Evolutionary conservation across 2,329 filamentous ascomycete species (phyloP).

Genomic region (Parastagonospora nodorum): DNA sequence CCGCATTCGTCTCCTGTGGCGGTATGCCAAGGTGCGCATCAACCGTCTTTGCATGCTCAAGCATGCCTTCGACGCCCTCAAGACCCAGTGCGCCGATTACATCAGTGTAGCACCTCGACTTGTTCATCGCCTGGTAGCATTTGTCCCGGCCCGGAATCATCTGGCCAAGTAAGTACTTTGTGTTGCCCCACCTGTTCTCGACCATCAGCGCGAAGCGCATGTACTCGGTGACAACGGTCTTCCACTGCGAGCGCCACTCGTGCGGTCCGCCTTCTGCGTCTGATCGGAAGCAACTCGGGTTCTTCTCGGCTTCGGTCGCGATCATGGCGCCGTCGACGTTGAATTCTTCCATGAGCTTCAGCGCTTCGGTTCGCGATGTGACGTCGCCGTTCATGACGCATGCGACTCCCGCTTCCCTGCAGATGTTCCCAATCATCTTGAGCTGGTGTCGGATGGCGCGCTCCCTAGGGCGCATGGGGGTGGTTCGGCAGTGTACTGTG

Average conservation of each 20-base stretch:
- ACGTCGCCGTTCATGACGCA: conserved; percentile 98
- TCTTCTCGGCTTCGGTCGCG: conserved; percentile 87
- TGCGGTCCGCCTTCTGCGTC: conserved; percentile 67
- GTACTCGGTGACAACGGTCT: conserved; percentile 77
- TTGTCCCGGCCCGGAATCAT: conserved; percentile 81
- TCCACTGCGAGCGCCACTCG: conserved; percentile 67
- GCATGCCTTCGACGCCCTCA: conserved; percentile 66
- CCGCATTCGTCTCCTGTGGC: conserved; percentile 54
- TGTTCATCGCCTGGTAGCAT: conserved; percentile 65
- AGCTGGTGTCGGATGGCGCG: conserved; percentile 85
- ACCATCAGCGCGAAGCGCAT: conserved; percentile 73
- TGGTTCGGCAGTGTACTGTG: conserved; percentile 94
- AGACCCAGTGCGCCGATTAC: conserved; percentile 69
- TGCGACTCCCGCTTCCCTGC: conserved; percentile 82
- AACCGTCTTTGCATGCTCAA: conserved; percentile 66
- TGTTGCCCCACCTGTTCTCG: conserved; percentile 89
- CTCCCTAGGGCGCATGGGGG: conserved; percentile 91
- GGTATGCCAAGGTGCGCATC: conserved; percentile 69
- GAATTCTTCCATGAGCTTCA: conserved; percentile 74
- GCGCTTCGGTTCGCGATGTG: conserved; percentile 71
- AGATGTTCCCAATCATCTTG: conserved; percentile 80
- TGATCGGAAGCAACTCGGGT: conserved; percentile 82
- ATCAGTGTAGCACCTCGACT: conserved; percentile 72
- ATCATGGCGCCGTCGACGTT: conserved; percentile 98
- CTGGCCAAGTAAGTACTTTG: conserved; percentile 86